These are phyloP conservation scores for Aspergillus homomorphus DNA, from an alignment of 495 filamentous ascomycete species.

Conservation along the genomic window DNA sequence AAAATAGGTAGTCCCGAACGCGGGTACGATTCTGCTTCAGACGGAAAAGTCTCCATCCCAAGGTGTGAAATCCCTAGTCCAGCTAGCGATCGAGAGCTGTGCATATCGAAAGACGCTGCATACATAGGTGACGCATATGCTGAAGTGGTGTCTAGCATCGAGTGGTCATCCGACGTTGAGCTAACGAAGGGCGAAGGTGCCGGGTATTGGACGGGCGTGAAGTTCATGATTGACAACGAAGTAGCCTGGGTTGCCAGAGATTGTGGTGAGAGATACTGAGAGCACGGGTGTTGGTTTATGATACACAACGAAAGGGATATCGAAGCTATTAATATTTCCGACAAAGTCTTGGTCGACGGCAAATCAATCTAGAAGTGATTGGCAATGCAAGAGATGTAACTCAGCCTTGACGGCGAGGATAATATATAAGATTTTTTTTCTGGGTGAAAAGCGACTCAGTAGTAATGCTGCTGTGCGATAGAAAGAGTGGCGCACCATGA, in stretches of 20 bases:
- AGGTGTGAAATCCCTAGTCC: constrained; percentile 38
- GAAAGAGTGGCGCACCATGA: constrained; percentile 25
- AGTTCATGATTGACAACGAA: constrained; percentile 15
- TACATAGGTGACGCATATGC: constrained; percentile 24
- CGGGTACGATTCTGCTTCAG: constrained; percentile 16
- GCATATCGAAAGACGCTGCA: constrained; percentile 14
- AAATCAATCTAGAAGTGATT: neutral
- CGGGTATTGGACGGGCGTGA: constrained; percentile 11
- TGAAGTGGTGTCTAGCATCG: constrained; percentile 16
- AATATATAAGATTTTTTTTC: constrained; percentile 23
- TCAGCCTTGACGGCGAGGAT: constrained; percentile 2
- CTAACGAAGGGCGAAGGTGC: constrained; percentile 10
- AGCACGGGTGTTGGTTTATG: neutral
- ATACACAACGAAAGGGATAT: too few relatives aligned
- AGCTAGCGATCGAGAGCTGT: constrained; percentile 12
- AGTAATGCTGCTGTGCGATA: constrained; percentile 23
- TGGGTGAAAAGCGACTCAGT: constrained; percentile 16
- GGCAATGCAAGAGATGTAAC: neutral
- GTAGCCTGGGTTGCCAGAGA: neutral
- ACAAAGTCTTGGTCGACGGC: neutral
- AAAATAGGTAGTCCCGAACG: constrained; percentile 12
- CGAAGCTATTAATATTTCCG: neutral
- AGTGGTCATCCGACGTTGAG: constrained; percentile 8
- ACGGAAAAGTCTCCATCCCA: constrained; percentile 19
- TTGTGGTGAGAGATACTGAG: neutral